phyloP scores from a whole-genome alignment of 225 moss, liverwort and hornwort species.

The Rhytidiadelphus loreus region DNA sequence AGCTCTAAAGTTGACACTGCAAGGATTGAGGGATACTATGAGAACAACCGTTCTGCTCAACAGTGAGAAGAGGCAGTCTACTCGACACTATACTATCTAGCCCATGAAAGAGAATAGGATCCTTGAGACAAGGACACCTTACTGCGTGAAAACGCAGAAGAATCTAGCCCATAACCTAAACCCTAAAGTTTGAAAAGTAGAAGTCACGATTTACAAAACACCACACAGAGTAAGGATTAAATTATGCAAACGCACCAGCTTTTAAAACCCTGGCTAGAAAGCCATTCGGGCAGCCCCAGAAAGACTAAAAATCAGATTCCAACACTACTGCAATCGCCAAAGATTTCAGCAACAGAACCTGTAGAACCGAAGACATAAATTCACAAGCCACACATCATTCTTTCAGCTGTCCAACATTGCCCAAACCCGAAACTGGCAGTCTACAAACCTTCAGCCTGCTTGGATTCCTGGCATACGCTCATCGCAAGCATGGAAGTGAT shows the following conservation, averaged over 20 bases:
- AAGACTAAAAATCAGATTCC: background rate
- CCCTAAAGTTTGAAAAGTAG: background rate
- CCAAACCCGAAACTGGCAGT: background rate
- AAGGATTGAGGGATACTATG: background rate
- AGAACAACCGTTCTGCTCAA: background rate
- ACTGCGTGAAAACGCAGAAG: background rate
- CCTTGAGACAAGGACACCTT: background rate
- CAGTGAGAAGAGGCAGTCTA: background rate
- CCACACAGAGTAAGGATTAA: background rate
- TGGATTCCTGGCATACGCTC: conserved; percentile 40
- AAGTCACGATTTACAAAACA: background rate
- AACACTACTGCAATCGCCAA: background rate
- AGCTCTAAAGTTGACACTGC: background rate
- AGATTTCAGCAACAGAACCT: background rate
- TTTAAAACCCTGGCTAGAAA: background rate
- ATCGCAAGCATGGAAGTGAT: conserved; percentile 22
- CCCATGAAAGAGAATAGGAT: background rate
- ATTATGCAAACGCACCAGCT: background rate
- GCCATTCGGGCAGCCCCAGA: background rate
- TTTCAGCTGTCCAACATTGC: background rate
- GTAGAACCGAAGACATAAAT: background rate
- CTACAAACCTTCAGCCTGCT: background rate
- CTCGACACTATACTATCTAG: background rate
- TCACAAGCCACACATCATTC: background rate
- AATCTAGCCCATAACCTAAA: background rate